phyloP scores from a whole-genome alignment of 73 alveolate genomes.

The Stentor roeselii region DNA sequence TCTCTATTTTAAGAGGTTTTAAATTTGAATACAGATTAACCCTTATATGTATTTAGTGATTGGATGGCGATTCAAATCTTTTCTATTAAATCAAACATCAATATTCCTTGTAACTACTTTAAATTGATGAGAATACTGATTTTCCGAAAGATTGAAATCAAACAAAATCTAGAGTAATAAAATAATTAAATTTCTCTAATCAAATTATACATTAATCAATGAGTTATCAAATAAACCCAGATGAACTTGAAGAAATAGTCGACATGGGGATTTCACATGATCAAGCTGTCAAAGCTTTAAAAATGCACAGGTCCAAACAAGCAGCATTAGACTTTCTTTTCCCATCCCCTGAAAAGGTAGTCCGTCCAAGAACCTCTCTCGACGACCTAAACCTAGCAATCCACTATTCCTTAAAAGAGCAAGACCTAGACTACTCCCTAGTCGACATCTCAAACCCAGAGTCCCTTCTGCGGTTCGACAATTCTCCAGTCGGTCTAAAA shows the following conservation, averaged over 20 bases:
- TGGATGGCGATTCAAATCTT: too few species aligned
- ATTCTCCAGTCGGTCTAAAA: slow-evolving; percentile 70
- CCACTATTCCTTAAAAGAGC: not conserved
- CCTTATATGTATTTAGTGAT: too few species aligned
- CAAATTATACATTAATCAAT: not conserved
- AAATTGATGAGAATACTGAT: too few species aligned
- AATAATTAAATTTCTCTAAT: not conserved
- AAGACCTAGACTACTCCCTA: not conserved
- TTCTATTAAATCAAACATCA: too few species aligned
- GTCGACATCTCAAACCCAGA: slow-evolving; percentile 38
- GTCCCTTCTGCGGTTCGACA: slow-evolving; percentile 47
- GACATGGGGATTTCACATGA: not conserved
- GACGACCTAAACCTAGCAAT: not conserved
- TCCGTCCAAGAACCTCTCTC: not conserved
- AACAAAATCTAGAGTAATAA: too few species aligned
- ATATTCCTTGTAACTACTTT: too few species aligned
- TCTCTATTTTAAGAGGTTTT: too few species aligned
- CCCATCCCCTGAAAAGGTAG: not conserved
- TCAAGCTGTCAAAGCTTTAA: not conserved
- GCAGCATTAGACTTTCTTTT: not conserved
- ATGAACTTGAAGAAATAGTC: not conserved
- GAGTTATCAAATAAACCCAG: not conserved
- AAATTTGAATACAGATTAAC: too few species aligned
- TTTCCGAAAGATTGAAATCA: too few species aligned
- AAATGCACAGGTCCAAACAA: not conserved